phyloP scores from a whole-genome alignment of 441 rosid genomes.

The Theobroma grandiflorum region DNA sequence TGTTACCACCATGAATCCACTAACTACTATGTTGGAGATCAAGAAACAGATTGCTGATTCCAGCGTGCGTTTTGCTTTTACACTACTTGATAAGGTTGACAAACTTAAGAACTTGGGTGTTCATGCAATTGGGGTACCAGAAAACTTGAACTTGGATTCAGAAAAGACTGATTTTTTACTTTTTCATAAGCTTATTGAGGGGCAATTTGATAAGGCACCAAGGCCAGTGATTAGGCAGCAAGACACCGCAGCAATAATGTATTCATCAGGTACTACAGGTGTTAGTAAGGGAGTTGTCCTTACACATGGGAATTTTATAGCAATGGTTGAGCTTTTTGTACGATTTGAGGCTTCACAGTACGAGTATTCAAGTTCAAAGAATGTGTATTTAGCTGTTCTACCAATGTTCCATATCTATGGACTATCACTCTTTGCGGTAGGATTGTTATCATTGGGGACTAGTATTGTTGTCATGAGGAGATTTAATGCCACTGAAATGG shows the following conservation, averaged over 20 bases:
- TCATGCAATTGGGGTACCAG: slow-evolving; percentile 57
- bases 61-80: slow-evolving; percentile 56
- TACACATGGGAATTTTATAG: slow-evolving; percentile 77
- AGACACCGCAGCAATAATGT: slow-evolving; percentile 77
- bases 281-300: slow-evolving; percentile 80
- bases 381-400: slow-evolving; percentile 70
- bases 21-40: slow-evolving; percentile 57
- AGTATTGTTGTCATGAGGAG: slow-evolving; percentile 76
- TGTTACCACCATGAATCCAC: slow-evolving; percentile 76
- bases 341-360: slow-evolving; percentile 85
- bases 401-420: slow-evolving; percentile 94
- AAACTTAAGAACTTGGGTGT: slow-evolving; percentile 49
- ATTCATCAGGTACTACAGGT: slow-evolving; percentile 91
- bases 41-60: slow-evolving; percentile 53
- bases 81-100: slow-evolving; percentile 39
- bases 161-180: slow-evolving; percentile 31
- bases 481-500: slow-evolving; percentile 57
- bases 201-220: slow-evolving; percentile 28
- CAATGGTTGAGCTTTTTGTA: slow-evolving; percentile 75
- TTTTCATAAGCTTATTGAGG: slow-evolving; percentile 47
- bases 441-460: slow-evolving; percentile 70
- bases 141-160: slow-evolving; percentile 38
- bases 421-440: slow-evolving; percentile 69
- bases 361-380: slow-evolving; percentile 47
- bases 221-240: slow-evolving; percentile 66